Evolutionary conservation across 2,329 filamentous ascomycete genomes (phyloP), one percentile per base, ranked within the genome.

Genomic region (Lachnellula occidentalis): DNA sequence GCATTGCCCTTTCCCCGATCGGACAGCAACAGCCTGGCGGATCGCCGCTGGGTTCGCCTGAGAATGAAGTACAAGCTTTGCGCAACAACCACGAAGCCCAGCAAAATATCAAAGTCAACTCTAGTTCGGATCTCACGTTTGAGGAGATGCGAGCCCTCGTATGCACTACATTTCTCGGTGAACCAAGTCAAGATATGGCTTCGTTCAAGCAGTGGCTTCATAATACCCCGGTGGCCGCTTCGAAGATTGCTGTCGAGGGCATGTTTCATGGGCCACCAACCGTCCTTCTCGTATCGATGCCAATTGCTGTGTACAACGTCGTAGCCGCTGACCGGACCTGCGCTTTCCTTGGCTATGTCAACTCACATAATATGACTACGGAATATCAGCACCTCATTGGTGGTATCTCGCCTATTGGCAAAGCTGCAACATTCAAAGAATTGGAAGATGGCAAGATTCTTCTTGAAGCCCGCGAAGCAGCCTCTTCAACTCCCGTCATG

Each of bases 241-340:
- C 78, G 15, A 82, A 80, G 61, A 81, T 86, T 54, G 75, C 78
- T 6, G 81, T 86, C 4, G 83, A 86, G 65, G 83, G 82, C 60
- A 86, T 86, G 80, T 86, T 86, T 58, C 71, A 86, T 17, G 83
- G 83, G 0, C 83, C 83, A 0, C 82, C 83, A 1, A 86, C 83
- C 0, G 84, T 86, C 73, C 70, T 86, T 8, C 71, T 86, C 31
- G 82, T 86, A 51, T 86, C 83, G 4, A 86, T 86, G 79, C 82
- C 83, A 4, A 75, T 79, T 54, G 75, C 77, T 5, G 75, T 86
- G 14, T 86, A 82, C 81, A 82, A 79, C 59, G 75, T 84, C 21
- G 79, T 86, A 7, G 80, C 85, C 68, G 79, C 83, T 57, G 82
- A 86, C 60, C 85, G 85, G 63, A 82, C 85, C 21, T 86, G 83